Base-by-base conservation (phyloP, 2,329 filamentous ascomycete genomes). In the Fusarium devonianum region DNA sequence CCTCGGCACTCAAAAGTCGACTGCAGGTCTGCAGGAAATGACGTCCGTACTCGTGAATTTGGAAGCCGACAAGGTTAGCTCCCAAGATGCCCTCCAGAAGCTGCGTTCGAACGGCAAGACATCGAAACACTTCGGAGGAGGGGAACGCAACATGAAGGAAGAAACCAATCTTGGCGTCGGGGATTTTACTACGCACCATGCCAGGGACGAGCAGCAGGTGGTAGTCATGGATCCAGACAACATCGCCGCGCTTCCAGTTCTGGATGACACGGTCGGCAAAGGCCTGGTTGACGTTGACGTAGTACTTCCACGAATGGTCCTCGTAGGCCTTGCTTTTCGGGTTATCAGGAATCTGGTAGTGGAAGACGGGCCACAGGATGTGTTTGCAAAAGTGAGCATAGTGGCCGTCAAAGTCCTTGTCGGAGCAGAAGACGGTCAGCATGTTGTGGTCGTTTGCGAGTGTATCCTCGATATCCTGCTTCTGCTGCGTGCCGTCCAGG, bases 261-360 rank as follows among this genome's bases (percentile, higher is more conserved):
- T 88, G 88, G 36, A 96, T 79, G 49, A 97, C 92, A 68, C 87
- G 88, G 69, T 97, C 89, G 22, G 93, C 93, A 73, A 97, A 97
- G 3, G 88, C 90, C 71, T 94, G 88, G 74, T 97, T 97, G 67
- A 97, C 82, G 43, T 90, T 90, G 68, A 92, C 88, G 66, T 97
- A 97, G 76, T 90, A 96, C 62, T 92, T 83, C 91, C 92, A 97
- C 0, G 92, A 97, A 72, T 97, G 92, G 63, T 97, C 93, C 71
- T 96, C 89, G 70, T 96, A 97, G 0, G 93, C 93, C 72, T 97
- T 97, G 83, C 92, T 97, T 79, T 96, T 96, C 18, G 93, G 93
- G 68, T 96, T 95, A 69, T 97, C 94, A 0, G 93, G 94, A 51
- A 97, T 96, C 72, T 97, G 92, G 71, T 97, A 97, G 73, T 97